Evolutionary conservation across 2,329 filamentous ascomycete species (phyloP).

Genomic region (Colletotrichum tropicicola): DNA sequence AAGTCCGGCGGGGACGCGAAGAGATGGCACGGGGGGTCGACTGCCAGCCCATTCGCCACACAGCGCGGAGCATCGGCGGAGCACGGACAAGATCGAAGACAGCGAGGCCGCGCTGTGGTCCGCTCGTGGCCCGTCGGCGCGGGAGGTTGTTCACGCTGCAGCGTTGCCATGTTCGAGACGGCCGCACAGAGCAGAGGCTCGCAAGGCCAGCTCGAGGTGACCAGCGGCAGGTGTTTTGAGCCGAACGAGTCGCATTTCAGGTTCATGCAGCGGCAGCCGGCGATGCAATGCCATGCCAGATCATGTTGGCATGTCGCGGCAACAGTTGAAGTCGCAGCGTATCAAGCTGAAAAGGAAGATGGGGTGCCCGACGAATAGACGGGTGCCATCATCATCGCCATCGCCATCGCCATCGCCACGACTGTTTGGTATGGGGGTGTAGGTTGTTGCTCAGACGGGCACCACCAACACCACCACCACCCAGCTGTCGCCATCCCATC

Average conservation of each 20-base stretch:
- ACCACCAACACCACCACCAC: no score
- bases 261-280: slow-evolving; percentile 8
- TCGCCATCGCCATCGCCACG: neutral
- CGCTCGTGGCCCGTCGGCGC: no score
- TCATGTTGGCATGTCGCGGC: neutral
- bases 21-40: neutral
- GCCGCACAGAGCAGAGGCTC: slow-evolving; percentile 19
- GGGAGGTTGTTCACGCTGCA: neutral
- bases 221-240: neutral
- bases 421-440: neutral
- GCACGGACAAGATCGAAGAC: slow-evolving; percentile 8
- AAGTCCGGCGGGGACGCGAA: slow-evolving; percentile 3
- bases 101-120: slow-evolving; percentile 14
- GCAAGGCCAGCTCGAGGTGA: slow-evolving; percentile 9
- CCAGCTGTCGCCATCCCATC: no score
- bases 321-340: neutral
- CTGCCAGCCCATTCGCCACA: slow-evolving; percentile 5
- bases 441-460: slow-evolving; percentile 8
- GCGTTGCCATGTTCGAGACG: neutral
- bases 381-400: neutral
- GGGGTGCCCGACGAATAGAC: neutral
- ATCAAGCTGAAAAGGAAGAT: neutral
- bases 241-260: neutral
- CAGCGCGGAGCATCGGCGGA: neutral
- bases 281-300: neutral